phyloP scores from a whole-genome alignment of 805 yeast genomes.

The Yarrowia porcina region DNA sequence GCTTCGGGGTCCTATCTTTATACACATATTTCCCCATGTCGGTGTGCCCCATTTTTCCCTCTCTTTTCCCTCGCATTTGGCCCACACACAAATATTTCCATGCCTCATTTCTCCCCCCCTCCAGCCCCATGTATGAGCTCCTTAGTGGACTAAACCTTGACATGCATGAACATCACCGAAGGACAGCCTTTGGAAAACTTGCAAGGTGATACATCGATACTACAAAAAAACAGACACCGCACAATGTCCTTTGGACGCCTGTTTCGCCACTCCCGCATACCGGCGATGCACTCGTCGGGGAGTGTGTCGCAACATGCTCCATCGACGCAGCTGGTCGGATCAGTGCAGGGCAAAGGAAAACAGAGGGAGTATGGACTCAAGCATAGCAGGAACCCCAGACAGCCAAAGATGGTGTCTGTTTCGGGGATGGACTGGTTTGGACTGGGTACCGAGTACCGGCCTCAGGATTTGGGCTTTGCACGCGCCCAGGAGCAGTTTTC shows the following conservation, averaged over 20 bases:
- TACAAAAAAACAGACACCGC: not conserved
- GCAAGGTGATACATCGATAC: not conserved
- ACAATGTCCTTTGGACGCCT: slow-evolving; percentile 23
- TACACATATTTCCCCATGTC: not conserved
- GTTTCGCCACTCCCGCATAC: slow-evolving; percentile 24
- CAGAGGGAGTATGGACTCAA: slow-evolving; percentile 6
- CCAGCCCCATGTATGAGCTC: not conserved
- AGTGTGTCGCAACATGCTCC: not conserved
- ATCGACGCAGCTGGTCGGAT: not conserved
- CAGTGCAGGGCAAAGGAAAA: not conserved
- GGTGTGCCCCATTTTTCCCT: not conserved
- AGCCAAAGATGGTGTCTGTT: slow-evolving; percentile 14
- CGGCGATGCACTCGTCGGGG: not conserved
- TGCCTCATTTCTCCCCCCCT: slow-evolving; percentile 2
- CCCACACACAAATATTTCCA: not conserved
- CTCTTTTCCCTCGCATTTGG: not conserved
- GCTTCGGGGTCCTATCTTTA: not conserved
- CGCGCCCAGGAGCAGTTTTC: slow-evolving; percentile 9
- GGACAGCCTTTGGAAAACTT: not conserved
- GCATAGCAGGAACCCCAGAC: not conserved
- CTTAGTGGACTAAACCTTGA: slow-evolving; percentile 19
- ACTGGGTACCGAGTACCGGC: not conserved
- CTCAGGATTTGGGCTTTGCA: slow-evolving; percentile 12
- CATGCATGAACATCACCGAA: slow-evolving; percentile 21
- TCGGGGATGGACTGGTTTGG: slow-evolving; percentile 1